Base-by-base conservation (phyloP, 2,329 filamentous ascomycete genomes). In the Trichoderma sp. region DNA sequence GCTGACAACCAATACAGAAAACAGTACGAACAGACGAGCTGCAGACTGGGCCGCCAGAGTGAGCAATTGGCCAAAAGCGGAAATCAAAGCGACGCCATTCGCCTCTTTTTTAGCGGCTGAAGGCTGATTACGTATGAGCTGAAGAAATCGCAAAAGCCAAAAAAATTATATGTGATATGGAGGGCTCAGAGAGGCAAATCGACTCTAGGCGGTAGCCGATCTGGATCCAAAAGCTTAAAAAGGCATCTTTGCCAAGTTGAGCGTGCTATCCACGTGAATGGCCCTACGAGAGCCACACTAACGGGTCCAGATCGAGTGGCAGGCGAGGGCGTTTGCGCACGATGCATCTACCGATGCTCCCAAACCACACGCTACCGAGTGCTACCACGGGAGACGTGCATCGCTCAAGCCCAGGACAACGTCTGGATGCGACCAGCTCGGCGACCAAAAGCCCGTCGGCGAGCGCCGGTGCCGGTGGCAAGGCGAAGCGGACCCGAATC, bases 171-270 rank as follows among this genome's bases (percentile, higher is more conserved):
- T 56, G n/a, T 66, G 52, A 58, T 58, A 55, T 57, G 53, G 55
- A 67, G 63, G 40, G 37, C 55, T 14, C 21, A 29, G 63, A 58
- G 33, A 67, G 53, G 37, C 63, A 58, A 67, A 67, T 67, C 63
- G 63, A 67, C 19, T 47, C 35, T 40, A 40, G 14, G 40, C 63
- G 63, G 63, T 55, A 67, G 40, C 63, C 63, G 63, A 67, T 67
- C 63, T 67, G 63, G 63, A 67, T 59, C 63, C 63, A 59, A 59
- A 67, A 67, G 63, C 63, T 67, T 67, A 67, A 67, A 66, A 64
- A 27, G 43, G 19, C 55, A 33, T 37, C 43, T 53, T 58, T 66
- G 24, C 63, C 63, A 52, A 59, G 43, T 59, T 57, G 55, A 59
- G 63, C 55, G 21, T 33, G 47, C 33, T 31, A 56, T 67, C 55